Base-by-base conservation (phyloP, 1,139 yeast species). In the Diutina ranongensis region DNA sequence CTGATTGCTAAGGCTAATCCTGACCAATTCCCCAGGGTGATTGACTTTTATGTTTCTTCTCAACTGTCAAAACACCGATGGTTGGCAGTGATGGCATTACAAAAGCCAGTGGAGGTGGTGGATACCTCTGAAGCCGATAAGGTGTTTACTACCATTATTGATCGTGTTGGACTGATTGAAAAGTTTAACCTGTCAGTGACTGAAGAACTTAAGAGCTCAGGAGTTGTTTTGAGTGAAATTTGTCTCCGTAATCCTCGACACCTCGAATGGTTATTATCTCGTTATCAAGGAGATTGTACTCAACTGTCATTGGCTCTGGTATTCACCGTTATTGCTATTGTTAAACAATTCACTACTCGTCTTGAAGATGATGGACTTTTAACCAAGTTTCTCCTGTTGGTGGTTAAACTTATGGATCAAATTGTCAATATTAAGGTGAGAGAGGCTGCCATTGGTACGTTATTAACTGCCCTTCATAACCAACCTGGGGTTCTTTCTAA, bases 391-490 rank as follows among this genome's bases (percentile, higher is more conserved):
- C 20, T 38, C 13, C 2, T 20, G 21, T 12, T 38, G 16, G 42
- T 38, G 42, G 16, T 13, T 12, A 16, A n/a, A 10, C 12, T 25
- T 13, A 25, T 38, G 33, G 27, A 35, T 22, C 15, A 4, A 25
- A 56, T 63, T 33, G 46, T 60, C 45, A 62, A 66, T 54, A 59
- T 64, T 48, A 66, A 69, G 49, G 57, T 66, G 51, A 76, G 82
- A 52, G 83, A 79, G 56, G 67, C 77, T 19, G 74, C 83, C 1
- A 65, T 80, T 40, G 73, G 79, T 10, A 78, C 83, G 15, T 60
- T 83, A 45, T 71, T 79, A 13, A 72, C 84, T 4, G 80, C 80
- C 0, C 63, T 80, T 32, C 83, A 80, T 59, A 79, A 74, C 33
- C 49, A 49, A 25, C 47, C 49, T 15, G 34, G 35, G 10, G 48